Evolutionary conservation across 1,284 basidiomycete species (phyloP).

Genomic region (Sutorius eximius): DNA sequence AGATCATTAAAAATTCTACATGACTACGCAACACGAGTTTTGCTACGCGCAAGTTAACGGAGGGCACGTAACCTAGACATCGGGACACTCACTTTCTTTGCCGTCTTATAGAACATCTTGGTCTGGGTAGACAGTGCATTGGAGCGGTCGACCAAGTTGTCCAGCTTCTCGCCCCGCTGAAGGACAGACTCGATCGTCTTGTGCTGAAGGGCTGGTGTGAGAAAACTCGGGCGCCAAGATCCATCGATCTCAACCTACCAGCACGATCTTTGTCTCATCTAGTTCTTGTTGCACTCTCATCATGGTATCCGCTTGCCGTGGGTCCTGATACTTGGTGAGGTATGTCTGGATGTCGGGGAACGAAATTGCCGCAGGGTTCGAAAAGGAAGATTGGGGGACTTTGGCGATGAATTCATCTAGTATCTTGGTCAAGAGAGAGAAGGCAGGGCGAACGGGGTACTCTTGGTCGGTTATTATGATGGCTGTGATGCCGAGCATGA

Average conservation of each 20-base stretch:
- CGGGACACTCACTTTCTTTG: slow-evolving; percentile 71
- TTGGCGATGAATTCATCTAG: slow-evolving; percentile 91
- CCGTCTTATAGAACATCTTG: slow-evolving; percentile 95
- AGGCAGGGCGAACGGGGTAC: slow-evolving; percentile 95
- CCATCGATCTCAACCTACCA: slow-evolving; percentile 48
- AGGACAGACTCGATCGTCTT: slow-evolving; percentile 99
- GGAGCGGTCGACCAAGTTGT: slow-evolving; percentile 95
- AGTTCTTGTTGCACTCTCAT: slow-evolving; percentile 98
- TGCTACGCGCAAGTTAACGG: slow-evolving; percentile 41
- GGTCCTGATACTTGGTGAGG: slow-evolving; percentile 95
- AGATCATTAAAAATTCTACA: slow-evolving; percentile 37
- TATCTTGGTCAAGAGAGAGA: slow-evolving; percentile 92
- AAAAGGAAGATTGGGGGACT: slow-evolving; percentile 69
- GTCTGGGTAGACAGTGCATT: slow-evolving; percentile 87
- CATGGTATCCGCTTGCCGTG: slow-evolving; percentile 95
- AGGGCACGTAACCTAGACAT: not conserved
- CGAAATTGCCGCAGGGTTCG: slow-evolving; percentile 60
- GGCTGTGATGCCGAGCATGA: slow-evolving; percentile 44
- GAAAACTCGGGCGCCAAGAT: not conserved
- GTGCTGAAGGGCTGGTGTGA: slow-evolving; percentile 59
- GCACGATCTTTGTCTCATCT: slow-evolving; percentile 98
- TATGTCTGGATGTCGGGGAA: slow-evolving; percentile 79
- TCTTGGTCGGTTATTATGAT: slow-evolving; percentile 95
- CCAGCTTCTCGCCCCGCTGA: slow-evolving; percentile 95
- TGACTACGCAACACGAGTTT: slow-evolving; percentile 60